These are phyloP conservation scores for Aspergillus carlsbadensis DNA, from an alignment of 495 filamentous ascomycete species.

Conservation along the genomic window DNA sequence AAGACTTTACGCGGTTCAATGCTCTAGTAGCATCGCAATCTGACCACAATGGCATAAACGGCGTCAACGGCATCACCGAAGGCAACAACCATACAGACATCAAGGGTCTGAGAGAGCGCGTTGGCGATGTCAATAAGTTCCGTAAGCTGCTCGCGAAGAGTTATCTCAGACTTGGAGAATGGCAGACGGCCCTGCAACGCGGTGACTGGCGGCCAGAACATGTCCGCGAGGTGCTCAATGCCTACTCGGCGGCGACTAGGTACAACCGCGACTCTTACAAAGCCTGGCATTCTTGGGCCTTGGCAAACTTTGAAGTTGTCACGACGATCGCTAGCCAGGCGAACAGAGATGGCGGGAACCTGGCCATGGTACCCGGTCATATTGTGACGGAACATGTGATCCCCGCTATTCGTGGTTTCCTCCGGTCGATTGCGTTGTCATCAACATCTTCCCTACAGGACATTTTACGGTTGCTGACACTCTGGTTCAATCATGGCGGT, in stretches of 20 bases:
- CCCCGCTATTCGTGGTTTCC: constrained; percentile 90
- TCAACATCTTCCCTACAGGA: constrained; percentile 92
- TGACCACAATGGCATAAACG: constrained; percentile 49
- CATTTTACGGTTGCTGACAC: constrained; percentile 83
- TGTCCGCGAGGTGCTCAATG: constrained; percentile 65
- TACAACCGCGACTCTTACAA: constrained; percentile 96
- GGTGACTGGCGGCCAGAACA: constrained; percentile 84
- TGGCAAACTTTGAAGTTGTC: constrained; percentile 98
- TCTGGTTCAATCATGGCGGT: constrained; percentile 95
- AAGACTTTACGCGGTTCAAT: constrained; percentile 65
- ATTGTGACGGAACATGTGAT: constrained; percentile 86
- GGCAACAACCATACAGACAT: constrained; percentile 39
- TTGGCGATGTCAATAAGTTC: constrained; percentile 45
- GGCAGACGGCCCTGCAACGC: constrained; percentile 78
- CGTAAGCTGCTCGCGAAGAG: constrained; percentile 87
- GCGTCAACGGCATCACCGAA: constrained; percentile 60
- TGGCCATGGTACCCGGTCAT: constrained; percentile 53
- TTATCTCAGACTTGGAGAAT: constrained; percentile 93
- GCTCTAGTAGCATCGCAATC: constrained; percentile 49
- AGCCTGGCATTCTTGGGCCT: constrained; percentile 98
- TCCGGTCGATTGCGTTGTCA: constrained; percentile 90
- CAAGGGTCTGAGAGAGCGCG: constrained; percentile 36
- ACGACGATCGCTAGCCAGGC: constrained; percentile 66
- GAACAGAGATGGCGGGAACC: constrained; percentile 51
- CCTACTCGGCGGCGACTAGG: constrained; percentile 85